A percentile compares a stretch with the other conserved stretches of the same genome.
phyloP scores from a whole-genome alignment of 805 yeast genomes.

The Yamadazyma ubonensis region DNA sequence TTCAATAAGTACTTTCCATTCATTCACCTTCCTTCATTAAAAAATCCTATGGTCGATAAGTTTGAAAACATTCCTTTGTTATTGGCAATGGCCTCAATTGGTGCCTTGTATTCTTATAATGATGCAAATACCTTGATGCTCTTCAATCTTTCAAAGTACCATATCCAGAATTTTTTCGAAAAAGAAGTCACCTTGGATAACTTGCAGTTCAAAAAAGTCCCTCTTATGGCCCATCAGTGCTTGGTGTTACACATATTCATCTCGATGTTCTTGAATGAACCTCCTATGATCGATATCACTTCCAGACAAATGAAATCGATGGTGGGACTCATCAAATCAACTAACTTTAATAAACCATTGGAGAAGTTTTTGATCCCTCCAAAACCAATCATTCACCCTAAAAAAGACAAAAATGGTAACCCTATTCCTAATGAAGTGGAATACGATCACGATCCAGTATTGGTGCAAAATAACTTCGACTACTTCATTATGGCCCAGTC shows the following conservation, averaged over 20 bases:
- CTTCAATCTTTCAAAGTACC: constrained; percentile 64
- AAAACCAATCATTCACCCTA: constrained; percentile 8
- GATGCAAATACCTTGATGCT: constrained; percentile 71
- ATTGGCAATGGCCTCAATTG: constrained; percentile 81
- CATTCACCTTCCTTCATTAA: constrained; percentile 67
- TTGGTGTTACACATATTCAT: constrained; percentile 55
- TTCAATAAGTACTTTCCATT: constrained; percentile 84
- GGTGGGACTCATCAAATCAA: constrained; percentile 53
- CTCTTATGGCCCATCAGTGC: constrained; percentile 56
- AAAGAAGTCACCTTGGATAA: constrained; percentile 44
- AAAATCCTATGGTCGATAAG: constrained; percentile 35
- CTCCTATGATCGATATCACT: constrained; percentile 49
- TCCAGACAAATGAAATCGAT: constrained; percentile 53
- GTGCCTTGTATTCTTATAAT: constrained; percentile 83
- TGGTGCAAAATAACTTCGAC: constrained; percentile 41
- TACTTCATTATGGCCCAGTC: constrained; percentile 56
- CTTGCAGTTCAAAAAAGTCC: constrained; percentile 52
- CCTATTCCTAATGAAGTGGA: constrained; percentile 1
- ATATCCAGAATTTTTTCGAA: constrained; percentile 67
- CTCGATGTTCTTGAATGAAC: constrained; percentile 56
- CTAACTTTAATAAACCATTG: constrained; percentile 50
- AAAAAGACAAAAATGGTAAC: background rate
- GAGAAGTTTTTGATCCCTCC: constrained; percentile 49
- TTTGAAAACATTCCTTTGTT: constrained; percentile 62
- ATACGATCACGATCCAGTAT: constrained; percentile 6